Base-by-base conservation (phyloP, 2,329 filamentous ascomycete genomes). In the Tympanopsis confertula region DNA sequence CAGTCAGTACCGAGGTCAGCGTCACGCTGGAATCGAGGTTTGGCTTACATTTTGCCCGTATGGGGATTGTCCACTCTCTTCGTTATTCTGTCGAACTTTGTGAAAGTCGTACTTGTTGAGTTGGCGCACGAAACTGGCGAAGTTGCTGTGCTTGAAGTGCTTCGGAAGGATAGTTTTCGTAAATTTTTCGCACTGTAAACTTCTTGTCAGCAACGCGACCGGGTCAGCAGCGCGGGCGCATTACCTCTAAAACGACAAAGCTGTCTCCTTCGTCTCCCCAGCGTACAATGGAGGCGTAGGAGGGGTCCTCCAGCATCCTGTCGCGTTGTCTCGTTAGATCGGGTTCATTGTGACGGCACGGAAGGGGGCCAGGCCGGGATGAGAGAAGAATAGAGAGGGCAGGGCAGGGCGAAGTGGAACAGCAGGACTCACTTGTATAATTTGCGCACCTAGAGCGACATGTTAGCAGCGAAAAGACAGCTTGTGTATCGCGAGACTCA, bases 131-230 rank as follows among this genome's bases (percentile, higher is more conserved):
- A 95, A 95, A 61, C 87, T 94, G 20, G 88, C 88, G 65, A 95
- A 95, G 58, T 95, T 95, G 72, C 86, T 94, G 63, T 96, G 91
- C 62, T 98, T 98, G 69, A 98, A 98, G 53, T 96, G 87, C 56
- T 96, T 95, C 2, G 91, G 91, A 13, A 98, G 75, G 50, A 98
- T 94, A 28, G 85, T 83, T 58, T 95, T 94, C 17, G 91, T 96
- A 54, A 98, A 98, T 59, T 94, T 94, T 58, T 96, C 89, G 59
- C 93, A 94, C 89, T 95, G 57, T 19, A 41, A 37, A 35, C 35
- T 43, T 42, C 38, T 40, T 36, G 26, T 19, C 33, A 33, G 35
- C 29, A 35, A 32, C 40, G 26, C 38, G n/a, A 19, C 37, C 13
- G 38, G 29, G 12, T 18, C 39, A 15, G 18, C 36, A 39, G 39